Percentiles rank a stretch among this genome's conserved stretches.
Evolutionary conservation across 306 rosid genomes (phyloP).

Genomic region (Castanea mollissima): DNA sequence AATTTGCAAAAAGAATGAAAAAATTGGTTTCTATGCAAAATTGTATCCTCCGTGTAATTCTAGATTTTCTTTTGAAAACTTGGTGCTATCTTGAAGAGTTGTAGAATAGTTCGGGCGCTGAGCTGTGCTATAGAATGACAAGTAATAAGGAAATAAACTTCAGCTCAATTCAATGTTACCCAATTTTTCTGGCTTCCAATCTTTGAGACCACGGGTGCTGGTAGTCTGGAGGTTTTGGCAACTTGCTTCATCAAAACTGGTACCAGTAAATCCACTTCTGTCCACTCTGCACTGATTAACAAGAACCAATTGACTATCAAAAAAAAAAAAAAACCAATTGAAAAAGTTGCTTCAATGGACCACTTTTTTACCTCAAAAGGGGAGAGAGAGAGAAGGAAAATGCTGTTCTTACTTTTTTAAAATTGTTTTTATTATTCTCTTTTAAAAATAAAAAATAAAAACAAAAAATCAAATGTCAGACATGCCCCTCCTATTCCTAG

Average conservation of each 20-base stretch:
- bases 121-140: conserved; percentile 16
- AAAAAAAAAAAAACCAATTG: no score
- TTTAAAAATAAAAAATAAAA: no score
- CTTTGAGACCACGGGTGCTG: not conserved
- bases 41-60: conserved; percentile 16
- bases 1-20: conserved; percentile 27
- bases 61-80: conserved; percentile 25
- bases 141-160: conserved; percentile 13
- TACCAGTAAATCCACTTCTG: not conserved
- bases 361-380: not conserved
- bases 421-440: no score
- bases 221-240: not conserved
- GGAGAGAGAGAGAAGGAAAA: not conserved
- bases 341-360: not conserved
- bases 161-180: conserved; percentile 18
- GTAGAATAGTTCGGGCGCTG: conserved; percentile 6
- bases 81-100: conserved; percentile 20
- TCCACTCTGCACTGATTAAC: conserved; percentile 4
- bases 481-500: no score
- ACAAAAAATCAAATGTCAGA: no score
- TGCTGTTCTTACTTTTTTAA: no score
- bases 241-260: not conserved
- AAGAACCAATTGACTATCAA: not conserved
- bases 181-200: conserved; percentile 6
- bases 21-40: conserved; percentile 13